These are phyloP conservation scores for Acer negundo DNA, from an alignment of 345 rosid species.

Conservation along the genomic window DNA sequence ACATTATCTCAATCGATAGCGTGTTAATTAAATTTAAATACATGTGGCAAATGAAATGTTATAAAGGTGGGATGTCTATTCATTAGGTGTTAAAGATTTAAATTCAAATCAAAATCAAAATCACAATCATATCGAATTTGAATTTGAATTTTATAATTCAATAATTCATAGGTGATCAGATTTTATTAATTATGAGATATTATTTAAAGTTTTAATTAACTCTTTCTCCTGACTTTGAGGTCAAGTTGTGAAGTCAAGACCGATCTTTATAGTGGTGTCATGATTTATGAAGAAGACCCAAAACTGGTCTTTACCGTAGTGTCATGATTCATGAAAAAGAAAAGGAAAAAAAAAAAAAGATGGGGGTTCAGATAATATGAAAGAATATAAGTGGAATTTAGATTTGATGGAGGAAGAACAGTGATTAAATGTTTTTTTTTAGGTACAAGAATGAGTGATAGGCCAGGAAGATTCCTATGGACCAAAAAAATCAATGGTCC, in stretches of 20 bases:
- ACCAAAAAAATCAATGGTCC: conserved; percentile 9
- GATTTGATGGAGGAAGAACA: too few relatives aligned
- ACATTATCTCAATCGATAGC: too few relatives aligned
- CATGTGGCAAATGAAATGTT: too few relatives aligned
- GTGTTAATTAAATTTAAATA: too few relatives aligned
- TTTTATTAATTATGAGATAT: not conserved
- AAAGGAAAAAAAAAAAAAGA: not conserved
- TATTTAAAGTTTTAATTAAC: not conserved
- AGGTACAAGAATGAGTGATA: not conserved
- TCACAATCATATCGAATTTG: too few relatives aligned
- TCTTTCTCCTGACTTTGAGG: not conserved
- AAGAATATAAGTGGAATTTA: not conserved
- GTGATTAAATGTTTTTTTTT: not conserved
- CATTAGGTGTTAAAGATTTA: too few relatives aligned
- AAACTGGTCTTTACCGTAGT: too few relatives aligned
- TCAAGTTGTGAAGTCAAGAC: not conserved
- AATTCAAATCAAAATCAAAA: too few relatives aligned
- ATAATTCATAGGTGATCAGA: not conserved
- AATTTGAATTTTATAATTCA: too few relatives aligned
- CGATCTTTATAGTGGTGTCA: not conserved
- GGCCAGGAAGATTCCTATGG: conserved; percentile 21
- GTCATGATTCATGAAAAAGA: not conserved
- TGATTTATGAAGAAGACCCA: not conserved
- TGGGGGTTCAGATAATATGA: too few relatives aligned
- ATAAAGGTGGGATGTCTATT: too few relatives aligned